phyloP scores from a whole-genome alignment of 306 rosid species.

The Trifolium subterraneum region DNA sequence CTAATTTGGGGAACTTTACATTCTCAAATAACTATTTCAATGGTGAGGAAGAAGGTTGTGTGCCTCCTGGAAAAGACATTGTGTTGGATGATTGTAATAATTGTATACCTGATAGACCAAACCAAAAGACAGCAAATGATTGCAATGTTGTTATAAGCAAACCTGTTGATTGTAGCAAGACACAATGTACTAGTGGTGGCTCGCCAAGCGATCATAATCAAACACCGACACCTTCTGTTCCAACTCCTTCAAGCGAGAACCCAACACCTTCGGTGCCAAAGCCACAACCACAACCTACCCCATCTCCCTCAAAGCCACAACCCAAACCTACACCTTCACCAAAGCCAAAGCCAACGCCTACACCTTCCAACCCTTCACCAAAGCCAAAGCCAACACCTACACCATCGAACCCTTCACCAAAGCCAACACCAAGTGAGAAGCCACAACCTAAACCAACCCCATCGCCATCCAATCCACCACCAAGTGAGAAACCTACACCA shows the following conservation, averaged over 20 bases:
- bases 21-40: slow-evolving; percentile 68
- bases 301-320: neutral
- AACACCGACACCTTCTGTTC: slow-evolving; percentile 20
- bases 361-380: neutral
- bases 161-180: slow-evolving; percentile 73
- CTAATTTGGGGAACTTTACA: slow-evolving; percentile 58
- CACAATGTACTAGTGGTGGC: slow-evolving; percentile 43
- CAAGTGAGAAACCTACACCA: neutral
- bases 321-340: slow-evolving; percentile 10
- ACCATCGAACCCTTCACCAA: neutral
- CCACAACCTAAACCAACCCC: slow-evolving; percentile 9
- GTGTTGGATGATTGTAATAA: slow-evolving; percentile 52
- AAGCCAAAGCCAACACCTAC: neutral
- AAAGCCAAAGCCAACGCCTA: neutral
- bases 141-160: slow-evolving; percentile 60
- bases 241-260: slow-evolving; percentile 14
- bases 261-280: neutral
- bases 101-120: slow-evolving; percentile 68
- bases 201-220: neutral
- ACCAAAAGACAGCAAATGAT: slow-evolving; percentile 47
- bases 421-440: neutral
- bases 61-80: slow-evolving; percentile 39
- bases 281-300: neutral
- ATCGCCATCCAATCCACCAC: neutral
- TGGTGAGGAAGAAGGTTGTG: slow-evolving; percentile 62